A percentile compares a stretch with the other conserved stretches of the same genome.
Conservation (phyloP, 2,329 filamentous ascomycete species). For the Colletotrichum melonis region DNA sequence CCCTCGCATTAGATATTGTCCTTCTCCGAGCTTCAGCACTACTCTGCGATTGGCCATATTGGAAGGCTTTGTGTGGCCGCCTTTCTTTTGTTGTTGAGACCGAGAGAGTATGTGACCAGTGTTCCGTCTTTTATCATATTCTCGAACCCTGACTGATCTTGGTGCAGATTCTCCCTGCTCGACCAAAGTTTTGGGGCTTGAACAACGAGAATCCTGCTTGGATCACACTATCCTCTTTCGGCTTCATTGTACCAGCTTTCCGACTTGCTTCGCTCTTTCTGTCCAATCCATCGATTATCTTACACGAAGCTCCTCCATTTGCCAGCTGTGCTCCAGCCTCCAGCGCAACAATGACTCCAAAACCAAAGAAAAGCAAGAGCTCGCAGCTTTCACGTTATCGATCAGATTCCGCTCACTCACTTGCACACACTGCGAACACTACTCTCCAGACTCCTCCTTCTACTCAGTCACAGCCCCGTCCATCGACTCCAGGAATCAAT, state of each 20-base stretch:
- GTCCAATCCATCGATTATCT: neutral
- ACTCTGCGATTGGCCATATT: neutral
- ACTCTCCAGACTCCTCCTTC: neutral
- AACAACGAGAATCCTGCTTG: neutral
- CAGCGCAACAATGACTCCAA: neutral
- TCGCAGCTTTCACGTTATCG: neutral
- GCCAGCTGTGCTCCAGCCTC: too few species aligned
- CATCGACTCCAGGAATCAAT: neutral
- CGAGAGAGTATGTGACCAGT: neutral
- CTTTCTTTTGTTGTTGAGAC: neutral
- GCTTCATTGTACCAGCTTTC: neutral
- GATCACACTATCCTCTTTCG: neutral
- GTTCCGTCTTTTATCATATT: neutral
- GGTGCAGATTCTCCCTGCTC: neutral
- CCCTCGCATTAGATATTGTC: neutral
- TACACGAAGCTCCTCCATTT: too few species aligned
- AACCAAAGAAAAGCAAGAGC: neutral
- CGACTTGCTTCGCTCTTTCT: neutral
- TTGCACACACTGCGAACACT: neutral
- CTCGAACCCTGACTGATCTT: neutral
- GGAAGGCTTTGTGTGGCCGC: neutral
- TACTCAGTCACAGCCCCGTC: neutral
- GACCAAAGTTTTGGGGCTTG: neutral
- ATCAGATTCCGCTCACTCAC: neutral
- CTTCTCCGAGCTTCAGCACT: neutral